phyloP scores from a whole-genome alignment of 2,329 filamentous ascomycete genomes.

The Escovopsis sp. region DNA sequence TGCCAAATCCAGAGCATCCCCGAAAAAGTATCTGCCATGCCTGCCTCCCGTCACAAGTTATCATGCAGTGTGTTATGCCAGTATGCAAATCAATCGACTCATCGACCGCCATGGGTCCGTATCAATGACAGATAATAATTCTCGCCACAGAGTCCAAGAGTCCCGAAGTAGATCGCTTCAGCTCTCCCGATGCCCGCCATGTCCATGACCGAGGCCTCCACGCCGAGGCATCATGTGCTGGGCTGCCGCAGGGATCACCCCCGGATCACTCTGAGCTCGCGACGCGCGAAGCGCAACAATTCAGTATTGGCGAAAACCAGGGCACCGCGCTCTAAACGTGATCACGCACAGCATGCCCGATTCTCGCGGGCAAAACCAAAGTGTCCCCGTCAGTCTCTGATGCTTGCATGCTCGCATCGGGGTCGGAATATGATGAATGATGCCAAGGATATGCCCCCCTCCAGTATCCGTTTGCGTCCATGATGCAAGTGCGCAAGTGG shows the following conservation, averaged over 20 bases:
- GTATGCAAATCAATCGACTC: neutral
- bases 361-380: no score
- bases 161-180: neutral
- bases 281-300: neutral
- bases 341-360: no score
- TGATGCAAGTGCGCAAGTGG: neutral
- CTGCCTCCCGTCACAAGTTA: neutral
- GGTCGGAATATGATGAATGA: no score
- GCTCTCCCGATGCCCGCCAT: neutral
- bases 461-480: no score
- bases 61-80: neutral
- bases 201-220: neutral
- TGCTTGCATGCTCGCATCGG: no score
- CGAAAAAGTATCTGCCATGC: no score
- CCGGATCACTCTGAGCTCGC: neutral
- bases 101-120: neutral
- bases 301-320: no score
- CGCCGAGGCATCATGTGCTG: neutral
- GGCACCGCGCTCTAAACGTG: no score
- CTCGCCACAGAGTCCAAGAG: neutral
- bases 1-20: no score
- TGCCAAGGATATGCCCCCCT: no score
- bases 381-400: no score
- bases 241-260: neutral
- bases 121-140: neutral